Conservation (phyloP, 2,329 filamentous ascomycete genomes). For the Cladosporium sp. region DNA sequence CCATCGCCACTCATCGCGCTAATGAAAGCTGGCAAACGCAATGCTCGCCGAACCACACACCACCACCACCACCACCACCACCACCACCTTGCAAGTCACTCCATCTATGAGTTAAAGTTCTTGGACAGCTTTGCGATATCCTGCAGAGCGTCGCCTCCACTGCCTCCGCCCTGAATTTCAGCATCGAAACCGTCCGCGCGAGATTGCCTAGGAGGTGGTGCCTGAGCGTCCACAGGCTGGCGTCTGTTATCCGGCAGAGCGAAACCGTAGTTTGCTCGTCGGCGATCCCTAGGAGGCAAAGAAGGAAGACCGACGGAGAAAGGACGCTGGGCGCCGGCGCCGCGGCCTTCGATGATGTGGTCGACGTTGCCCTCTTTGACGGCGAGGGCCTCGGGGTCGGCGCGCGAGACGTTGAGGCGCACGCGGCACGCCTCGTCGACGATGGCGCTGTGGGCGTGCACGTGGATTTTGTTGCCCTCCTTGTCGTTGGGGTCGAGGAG, state of each 20-base stretch:
- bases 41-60: background rate
- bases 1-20: too few species aligned
- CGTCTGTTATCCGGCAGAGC: constrained; percentile 23
- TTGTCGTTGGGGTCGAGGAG: constrained; percentile 40
- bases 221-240: too few species aligned
- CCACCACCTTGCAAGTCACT: too few species aligned
- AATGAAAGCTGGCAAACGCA: too few species aligned
- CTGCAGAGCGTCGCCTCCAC: too few species aligned
- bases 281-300: constrained; percentile 13
- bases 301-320: constrained; percentile 11
- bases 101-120: background rate
- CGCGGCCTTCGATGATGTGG: constrained; percentile 20
- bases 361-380: constrained; percentile 26
- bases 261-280: constrained; percentile 24
- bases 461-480: constrained; percentile 51
- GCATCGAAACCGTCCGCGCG: constrained; percentile 24
- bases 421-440: constrained; percentile 44
- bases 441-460: constrained; percentile 43
- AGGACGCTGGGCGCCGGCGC: background rate
- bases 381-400: constrained; percentile 29
- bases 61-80: background rate
- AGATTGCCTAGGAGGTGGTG: constrained; percentile 11
- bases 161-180: constrained; percentile 6
- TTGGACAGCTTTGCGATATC: background rate
- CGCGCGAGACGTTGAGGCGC: constrained; percentile 30